A percentile compares a stretch with the other conserved stretches of the same genome.
These are phyloP conservation scores for Juglanconis sp. DNA, from an alignment of 2,329 filamentous ascomycete species.

Conservation along the genomic window DNA sequence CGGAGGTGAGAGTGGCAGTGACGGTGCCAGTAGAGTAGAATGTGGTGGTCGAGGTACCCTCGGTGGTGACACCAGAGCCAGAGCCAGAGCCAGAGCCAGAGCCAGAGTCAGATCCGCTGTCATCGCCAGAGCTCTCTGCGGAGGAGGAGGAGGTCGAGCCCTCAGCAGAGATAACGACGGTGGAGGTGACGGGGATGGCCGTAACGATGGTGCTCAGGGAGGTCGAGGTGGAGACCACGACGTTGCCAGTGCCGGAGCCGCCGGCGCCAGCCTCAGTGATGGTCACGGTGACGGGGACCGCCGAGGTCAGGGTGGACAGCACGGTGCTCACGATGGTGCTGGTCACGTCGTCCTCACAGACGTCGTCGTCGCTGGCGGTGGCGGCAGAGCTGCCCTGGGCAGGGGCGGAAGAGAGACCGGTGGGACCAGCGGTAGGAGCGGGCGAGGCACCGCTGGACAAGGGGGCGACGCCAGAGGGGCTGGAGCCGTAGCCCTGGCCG, in stretches of 20 bases:
- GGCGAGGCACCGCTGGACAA: not conserved
- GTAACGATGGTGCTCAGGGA: constrained; percentile 14
- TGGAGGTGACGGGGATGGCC: constrained; percentile 16
- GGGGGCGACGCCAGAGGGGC: not conserved
- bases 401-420: not conserved
- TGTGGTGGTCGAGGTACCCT: constrained; percentile 1
- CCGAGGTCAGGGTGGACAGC: constrained; percentile 24
- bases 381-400: not conserved
- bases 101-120: not conserved
- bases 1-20: constrained; percentile 7
- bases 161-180: constrained; percentile 14
- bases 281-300: constrained; percentile 22
- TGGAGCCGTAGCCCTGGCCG: too few species aligned
- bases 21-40: not conserved
- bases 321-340: constrained; percentile 25
- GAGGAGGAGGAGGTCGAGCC: constrained; percentile 5
- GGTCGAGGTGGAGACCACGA: constrained; percentile 14
- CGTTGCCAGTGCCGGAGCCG: constrained; percentile 8
- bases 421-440: not conserved
- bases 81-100: not conserved
- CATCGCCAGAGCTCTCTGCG: not conserved
- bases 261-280: constrained; percentile 18
- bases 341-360: constrained; percentile 18
- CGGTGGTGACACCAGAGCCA: not conserved
- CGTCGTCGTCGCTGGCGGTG: constrained; percentile 9